A percentile compares a stretch with the other conserved stretches of the same genome.
Evolutionary conservation across 202 grass and related monocot genomes (phyloP).

Genomic region (Zizania palustris): DNA sequence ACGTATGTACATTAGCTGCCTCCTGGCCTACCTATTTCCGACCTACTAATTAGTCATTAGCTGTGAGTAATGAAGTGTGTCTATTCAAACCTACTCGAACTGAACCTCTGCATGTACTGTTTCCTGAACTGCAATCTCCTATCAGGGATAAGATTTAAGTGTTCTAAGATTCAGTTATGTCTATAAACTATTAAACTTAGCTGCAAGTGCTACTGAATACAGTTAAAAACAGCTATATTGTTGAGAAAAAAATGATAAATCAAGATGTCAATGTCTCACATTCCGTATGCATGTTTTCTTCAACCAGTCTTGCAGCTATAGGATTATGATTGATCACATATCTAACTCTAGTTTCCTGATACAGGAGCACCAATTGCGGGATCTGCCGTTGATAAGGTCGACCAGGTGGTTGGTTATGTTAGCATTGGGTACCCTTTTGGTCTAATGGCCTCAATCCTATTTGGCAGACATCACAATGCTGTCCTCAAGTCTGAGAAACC

Average conservation of each 20-base stretch:
- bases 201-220: not conserved
- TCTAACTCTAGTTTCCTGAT: slow-evolving; percentile 40
- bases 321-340: slow-evolving; percentile 26
- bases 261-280: not conserved
- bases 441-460: slow-evolving; percentile 77
- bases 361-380: slow-evolving; percentile 85
- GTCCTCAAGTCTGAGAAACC: slow-evolving; percentile 77
- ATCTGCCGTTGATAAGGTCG: slow-evolving; percentile 85
- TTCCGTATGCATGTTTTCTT: slow-evolving; percentile 28
- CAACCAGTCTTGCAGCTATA: not conserved
- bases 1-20: not conserved
- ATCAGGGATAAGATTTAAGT: not conserved
- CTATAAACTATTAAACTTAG: no score
- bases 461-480: slow-evolving; percentile 85
- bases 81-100: not conserved
- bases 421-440: slow-evolving; percentile 91
- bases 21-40: not conserved
- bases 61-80: not conserved
- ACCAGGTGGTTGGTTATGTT: slow-evolving; percentile 79
- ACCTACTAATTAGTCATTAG: not conserved
- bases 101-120: not conserved
- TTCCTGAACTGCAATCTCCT: not conserved
- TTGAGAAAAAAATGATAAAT: slow-evolving; percentile 9
- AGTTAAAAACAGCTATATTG: not conserved
- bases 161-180: slow-evolving; percentile 19